phyloP scores from a whole-genome alignment of 2,329 filamentous ascomycete genomes.

The Knoxdaviesia proteae region DNA sequence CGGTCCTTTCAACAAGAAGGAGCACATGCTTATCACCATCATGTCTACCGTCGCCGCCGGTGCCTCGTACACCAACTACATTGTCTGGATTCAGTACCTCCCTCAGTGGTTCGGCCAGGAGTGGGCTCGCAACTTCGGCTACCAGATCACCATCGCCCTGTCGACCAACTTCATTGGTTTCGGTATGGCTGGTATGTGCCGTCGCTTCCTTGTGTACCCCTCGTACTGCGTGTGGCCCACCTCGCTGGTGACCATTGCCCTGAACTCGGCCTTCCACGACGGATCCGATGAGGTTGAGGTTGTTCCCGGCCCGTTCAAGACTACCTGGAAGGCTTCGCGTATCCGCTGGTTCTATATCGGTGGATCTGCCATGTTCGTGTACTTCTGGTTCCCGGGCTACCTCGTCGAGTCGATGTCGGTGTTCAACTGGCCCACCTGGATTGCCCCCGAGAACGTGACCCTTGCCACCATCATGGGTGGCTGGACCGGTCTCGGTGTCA shows the following conservation, averaged over 20 bases:
- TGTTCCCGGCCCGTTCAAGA: conserved; percentile 6
- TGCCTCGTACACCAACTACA: conserved; percentile 21
- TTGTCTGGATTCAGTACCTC: conserved; percentile 23
- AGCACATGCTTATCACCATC: conserved; percentile 31
- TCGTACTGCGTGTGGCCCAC: conserved; percentile 28
- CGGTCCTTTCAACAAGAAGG: conserved; percentile 29
- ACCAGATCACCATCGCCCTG: conserved; percentile 23
- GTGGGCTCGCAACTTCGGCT: conserved; percentile 19
- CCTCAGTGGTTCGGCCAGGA: conserved; percentile 23
- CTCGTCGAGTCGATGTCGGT: conserved; percentile 22
- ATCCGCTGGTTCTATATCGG: conserved; percentile 21
- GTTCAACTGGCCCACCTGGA: conserved; percentile 32
- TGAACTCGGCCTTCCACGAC: conserved; percentile 20
- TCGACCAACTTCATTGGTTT: conserved; percentile 30
- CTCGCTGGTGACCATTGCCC: conserved; percentile 22
- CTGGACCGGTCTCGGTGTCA: conserved; percentile 16
- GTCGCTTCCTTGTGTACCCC: conserved; percentile 26
- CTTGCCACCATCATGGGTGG: conserved; percentile 15
- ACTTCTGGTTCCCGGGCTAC: conserved; percentile 29
- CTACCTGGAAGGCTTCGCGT: conserved; percentile 10
- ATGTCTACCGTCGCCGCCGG: conserved; percentile 31
- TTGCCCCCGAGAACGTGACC: conserved; percentile 17
- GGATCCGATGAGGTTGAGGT: conserved; percentile 8
- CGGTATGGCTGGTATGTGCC: conserved; percentile 24
- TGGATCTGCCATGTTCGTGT: conserved; percentile 25